Conservation (phyloP, 805 yeast species). For the Saccharomycopsis oosterbeekiorum region DNA sequence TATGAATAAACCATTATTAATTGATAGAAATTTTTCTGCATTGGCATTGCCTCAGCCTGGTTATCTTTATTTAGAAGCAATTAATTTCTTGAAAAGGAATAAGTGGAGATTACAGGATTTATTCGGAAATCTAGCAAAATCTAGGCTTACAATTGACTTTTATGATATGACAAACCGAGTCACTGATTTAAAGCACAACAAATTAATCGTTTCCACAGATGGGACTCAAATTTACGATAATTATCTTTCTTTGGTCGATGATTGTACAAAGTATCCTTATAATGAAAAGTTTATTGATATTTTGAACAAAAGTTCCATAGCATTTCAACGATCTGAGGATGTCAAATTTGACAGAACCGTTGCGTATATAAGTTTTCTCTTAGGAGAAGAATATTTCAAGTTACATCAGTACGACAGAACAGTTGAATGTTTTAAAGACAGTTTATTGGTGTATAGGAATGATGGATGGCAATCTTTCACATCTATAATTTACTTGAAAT, state of each 20-base stretch:
- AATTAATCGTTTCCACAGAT: not conserved
- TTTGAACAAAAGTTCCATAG: slow-evolving; percentile 17
- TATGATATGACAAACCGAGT: slow-evolving; percentile 14
- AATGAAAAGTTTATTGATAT: slow-evolving; percentile 14
- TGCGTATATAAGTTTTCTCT: slow-evolving; percentile 36
- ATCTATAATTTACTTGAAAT: slow-evolving; percentile 26
- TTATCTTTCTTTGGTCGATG: slow-evolving; percentile 23
- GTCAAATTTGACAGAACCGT: slow-evolving; percentile 30
- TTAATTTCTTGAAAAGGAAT: slow-evolving; percentile 24
- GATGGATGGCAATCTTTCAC: slow-evolving; percentile 35
- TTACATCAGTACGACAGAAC: slow-evolving; percentile 32
- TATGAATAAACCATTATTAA: slow-evolving; percentile 28
- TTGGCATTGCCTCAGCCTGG: slow-evolving; percentile 35
- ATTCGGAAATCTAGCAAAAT: not conserved
- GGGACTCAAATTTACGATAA: slow-evolving; percentile 20
- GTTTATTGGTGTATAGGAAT: slow-evolving; percentile 29
- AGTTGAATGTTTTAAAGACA: slow-evolving; percentile 31
- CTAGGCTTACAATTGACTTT: not conserved
- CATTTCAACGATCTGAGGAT: slow-evolving; percentile 15
- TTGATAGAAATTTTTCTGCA: slow-evolving; percentile 21
- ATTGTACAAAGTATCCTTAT: slow-evolving; percentile 19
- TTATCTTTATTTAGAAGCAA: slow-evolving; percentile 32
- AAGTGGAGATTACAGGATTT: slow-evolving; percentile 1
- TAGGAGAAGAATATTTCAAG: slow-evolving; percentile 39
- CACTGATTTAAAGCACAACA: not conserved